Conservation (phyloP, 2,329 filamentous ascomycete genomes). For the Pseudofabraea citricarpa region DNA sequence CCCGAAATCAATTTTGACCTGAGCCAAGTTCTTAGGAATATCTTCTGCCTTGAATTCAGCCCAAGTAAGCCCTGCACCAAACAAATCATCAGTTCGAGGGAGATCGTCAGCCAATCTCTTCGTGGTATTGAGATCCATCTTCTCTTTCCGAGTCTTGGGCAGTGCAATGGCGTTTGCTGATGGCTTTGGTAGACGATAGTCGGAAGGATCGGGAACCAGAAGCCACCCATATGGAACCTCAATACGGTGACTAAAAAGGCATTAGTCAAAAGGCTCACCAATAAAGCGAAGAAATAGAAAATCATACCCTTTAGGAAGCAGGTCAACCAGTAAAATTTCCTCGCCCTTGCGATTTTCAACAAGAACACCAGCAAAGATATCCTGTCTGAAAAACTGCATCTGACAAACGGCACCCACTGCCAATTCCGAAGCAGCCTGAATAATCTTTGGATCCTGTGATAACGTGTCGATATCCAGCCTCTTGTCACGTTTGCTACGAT, state of each 20-base stretch:
- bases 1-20: slow-evolving; percentile 65
- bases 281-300: slow-evolving; percentile 5
- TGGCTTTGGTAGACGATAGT: slow-evolving; percentile 69
- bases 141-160: slow-evolving; percentile 56
- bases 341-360: slow-evolving; percentile 77
- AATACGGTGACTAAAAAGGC: slow-evolving; percentile 55
- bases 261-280: slow-evolving; percentile 34
- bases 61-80: slow-evolving; percentile 67
- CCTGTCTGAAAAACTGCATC: slow-evolving; percentile 75
- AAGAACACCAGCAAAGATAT: slow-evolving; percentile 88
- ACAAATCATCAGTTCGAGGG: slow-evolving; percentile 61
- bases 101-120: slow-evolving; percentile 55
- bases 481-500: slow-evolving; percentile 81
- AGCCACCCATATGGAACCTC: slow-evolving; percentile 86
- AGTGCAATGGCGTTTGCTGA: slow-evolving; percentile 69
- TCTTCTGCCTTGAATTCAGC: slow-evolving; percentile 70
- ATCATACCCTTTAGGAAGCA: slow-evolving; percentile 76
- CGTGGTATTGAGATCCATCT: slow-evolving; percentile 63
- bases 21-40: slow-evolving; percentile 50
- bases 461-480: slow-evolving; percentile 64
- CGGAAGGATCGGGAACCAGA: slow-evolving; percentile 64
- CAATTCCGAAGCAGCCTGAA: slow-evolving; percentile 62
- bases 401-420: slow-evolving; percentile 76
- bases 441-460: slow-evolving; percentile 66
- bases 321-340: slow-evolving; percentile 70